Conservation (phyloP, 352 stramenopile genomes). For the Bremia lactucae region DNA sequence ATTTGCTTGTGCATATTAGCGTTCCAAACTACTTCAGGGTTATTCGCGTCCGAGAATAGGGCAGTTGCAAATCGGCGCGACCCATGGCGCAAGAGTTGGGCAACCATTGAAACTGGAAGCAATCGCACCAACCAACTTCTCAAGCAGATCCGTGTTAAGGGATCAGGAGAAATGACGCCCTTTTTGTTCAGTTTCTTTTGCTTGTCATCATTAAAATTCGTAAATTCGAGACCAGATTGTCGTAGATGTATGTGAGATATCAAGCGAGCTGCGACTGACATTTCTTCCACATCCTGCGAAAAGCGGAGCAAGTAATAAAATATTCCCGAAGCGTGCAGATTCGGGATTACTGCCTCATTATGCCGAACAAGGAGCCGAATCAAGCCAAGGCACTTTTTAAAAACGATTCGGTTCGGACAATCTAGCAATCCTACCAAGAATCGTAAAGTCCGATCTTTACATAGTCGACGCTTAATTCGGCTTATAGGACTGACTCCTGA, state of each 20-base stretch:
- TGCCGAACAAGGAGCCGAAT: constrained; percentile 75
- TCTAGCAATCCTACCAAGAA: constrained; percentile 75
- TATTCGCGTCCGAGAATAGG: constrained; percentile 76
- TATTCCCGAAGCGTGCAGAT: constrained; percentile 69
- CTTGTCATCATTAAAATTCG: constrained; percentile 55
- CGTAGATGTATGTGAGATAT: constrained; percentile 78
- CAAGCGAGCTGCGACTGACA: constrained; percentile 64
- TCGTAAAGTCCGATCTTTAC: constrained; percentile 62
- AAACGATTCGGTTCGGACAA: constrained; percentile 75
- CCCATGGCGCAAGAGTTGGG: constrained; percentile 71
- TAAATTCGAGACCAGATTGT: constrained; percentile 53
- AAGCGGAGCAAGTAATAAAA: constrained; percentile 84
- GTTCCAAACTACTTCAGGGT: constrained; percentile 83
- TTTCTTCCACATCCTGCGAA: constrained; percentile 70
- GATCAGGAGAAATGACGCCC: constrained; percentile 65
- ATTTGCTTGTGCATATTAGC: constrained; percentile 79
- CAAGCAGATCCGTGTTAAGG: constrained; percentile 72
- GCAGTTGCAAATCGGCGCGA: constrained; percentile 62
- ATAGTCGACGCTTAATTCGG: constrained; percentile 61
- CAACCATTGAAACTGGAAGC: constrained; percentile 78
- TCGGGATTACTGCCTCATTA: constrained; percentile 78
- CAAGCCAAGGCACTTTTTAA: constrained; percentile 74
- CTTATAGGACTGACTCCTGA: constrained; percentile 69
- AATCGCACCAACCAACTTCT: constrained; percentile 78
- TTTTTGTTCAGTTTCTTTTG: constrained; percentile 76